Conservation (phyloP, 2,329 filamentous ascomycete genomes). For the Aspergillus uvarum region DNA sequence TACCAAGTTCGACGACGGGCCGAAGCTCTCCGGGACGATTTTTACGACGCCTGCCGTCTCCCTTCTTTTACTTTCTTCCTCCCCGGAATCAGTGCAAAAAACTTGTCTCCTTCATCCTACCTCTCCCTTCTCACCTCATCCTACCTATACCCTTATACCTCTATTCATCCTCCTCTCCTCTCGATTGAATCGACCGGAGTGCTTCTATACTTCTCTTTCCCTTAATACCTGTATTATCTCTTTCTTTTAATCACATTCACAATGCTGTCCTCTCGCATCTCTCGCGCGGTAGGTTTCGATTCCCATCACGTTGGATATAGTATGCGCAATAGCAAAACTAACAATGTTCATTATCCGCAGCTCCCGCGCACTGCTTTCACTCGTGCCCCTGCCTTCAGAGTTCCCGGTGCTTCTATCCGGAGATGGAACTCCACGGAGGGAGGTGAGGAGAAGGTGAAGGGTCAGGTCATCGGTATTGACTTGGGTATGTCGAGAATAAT, state of each 20-base stretch:
- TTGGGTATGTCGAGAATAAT: conserved; percentile 63
- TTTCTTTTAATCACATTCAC: conserved; percentile 40
- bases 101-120: conserved; percentile 23
- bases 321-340: conserved; percentile 6
- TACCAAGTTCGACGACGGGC: conserved; percentile 40
- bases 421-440: conserved; percentile 53
- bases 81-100: conserved; percentile 16
- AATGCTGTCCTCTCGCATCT: conserved; percentile 72
- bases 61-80: conserved; percentile 31
- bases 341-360: conserved; percentile 43
- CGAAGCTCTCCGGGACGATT: conserved; percentile 37
- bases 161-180: conserved; percentile 20
- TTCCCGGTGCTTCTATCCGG: conserved; percentile 71
- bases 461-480: conserved; percentile 97
- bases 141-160: conserved; percentile 23
- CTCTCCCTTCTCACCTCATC: conserved; percentile 11
- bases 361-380: conserved; percentile 75
- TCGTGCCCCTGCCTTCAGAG: conserved; percentile 67
- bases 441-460: conserved; percentile 79
- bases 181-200: conserved; percentile 38
- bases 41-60: conserved; percentile 28
- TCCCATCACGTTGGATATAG: neutral
- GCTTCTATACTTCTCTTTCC: conserved; percentile 26
- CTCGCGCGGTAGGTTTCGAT: conserved; percentile 67
- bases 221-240: conserved; percentile 39